phyloP scores from a whole-genome alignment of 2,329 filamentous ascomycete genomes.

The Didymella lethalis region DNA sequence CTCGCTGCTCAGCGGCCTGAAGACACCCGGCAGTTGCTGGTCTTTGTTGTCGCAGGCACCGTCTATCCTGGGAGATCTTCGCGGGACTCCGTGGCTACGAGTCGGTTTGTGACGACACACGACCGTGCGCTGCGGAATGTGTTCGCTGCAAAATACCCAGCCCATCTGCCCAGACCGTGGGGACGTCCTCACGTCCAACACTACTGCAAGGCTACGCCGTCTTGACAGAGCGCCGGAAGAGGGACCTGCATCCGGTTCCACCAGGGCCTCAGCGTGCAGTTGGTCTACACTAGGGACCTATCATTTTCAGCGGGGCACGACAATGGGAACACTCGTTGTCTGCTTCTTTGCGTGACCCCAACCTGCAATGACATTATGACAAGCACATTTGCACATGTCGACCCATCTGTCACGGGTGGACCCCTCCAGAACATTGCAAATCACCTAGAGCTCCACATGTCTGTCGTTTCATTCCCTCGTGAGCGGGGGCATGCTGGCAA shows the following conservation, averaged over 20 bases:
- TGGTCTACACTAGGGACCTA: constrained; percentile 8
- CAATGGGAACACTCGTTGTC: constrained; percentile 12
- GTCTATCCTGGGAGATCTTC: constrained; percentile 12
- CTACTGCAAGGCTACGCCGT: constrained; percentile 23
- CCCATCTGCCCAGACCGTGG: constrained; percentile 15
- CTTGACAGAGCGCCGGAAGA: constrained; percentile 16
- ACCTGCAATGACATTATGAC: constrained; percentile 16
- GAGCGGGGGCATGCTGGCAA: constrained; percentile 19
- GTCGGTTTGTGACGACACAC: constrained; percentile 18
- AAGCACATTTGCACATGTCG: neutral
- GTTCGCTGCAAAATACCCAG: constrained; percentile 9
- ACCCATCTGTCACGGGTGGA: constrained; percentile 12
- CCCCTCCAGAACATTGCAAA: constrained; percentile 18
- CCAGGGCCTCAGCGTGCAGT: constrained; percentile 10
- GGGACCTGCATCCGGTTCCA: constrained; percentile 22
- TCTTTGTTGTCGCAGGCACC: constrained; percentile 16
- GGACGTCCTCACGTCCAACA: constrained; percentile 11
- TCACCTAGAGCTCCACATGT: constrained; percentile 15
- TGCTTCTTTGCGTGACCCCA: neutral
- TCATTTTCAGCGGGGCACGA: constrained; percentile 9
- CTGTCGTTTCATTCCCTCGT: constrained; percentile 19
- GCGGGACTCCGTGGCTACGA: constrained; percentile 12
- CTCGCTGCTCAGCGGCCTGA: constrained; percentile 15
- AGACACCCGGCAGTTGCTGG: constrained; percentile 15
- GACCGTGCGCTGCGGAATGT: constrained; percentile 19